phyloP scores from a whole-genome alignment of 148 eudicot genomes.

The Silene latifolia region DNA sequence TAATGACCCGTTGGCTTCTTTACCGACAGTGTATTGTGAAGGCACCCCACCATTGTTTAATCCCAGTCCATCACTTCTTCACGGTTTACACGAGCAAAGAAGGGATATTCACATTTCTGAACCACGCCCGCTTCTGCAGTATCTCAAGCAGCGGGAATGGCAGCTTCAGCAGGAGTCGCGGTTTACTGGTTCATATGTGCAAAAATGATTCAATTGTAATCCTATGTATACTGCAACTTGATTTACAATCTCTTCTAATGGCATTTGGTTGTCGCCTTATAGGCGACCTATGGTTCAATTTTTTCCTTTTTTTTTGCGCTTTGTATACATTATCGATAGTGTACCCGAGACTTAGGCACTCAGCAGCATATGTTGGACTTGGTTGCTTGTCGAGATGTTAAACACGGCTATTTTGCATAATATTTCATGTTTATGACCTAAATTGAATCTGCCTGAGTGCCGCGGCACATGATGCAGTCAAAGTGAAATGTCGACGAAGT shows the following conservation, averaged over 20 bases:
- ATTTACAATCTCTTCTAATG: neutral
- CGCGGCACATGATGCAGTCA: too few species aligned
- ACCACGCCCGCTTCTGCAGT: slow-evolving; percentile 55
- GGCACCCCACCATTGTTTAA: slow-evolving; percentile 33
- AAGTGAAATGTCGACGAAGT: too few species aligned
- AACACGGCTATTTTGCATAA: too few species aligned
- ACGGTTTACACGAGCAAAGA: slow-evolving; percentile 45
- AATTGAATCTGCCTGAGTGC: too few species aligned
- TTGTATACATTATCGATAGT: neutral
- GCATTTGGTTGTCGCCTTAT: neutral
- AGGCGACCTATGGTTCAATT: neutral
- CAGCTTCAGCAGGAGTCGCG: slow-evolving; percentile 55
- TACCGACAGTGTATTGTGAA: slow-evolving; percentile 38
- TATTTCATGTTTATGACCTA: too few species aligned
- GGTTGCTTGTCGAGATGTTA: too few species aligned
- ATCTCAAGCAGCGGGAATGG: slow-evolving; percentile 74
- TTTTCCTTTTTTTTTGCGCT: neutral
- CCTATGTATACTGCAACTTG: neutral
- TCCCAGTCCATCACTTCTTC: slow-evolving; percentile 39
- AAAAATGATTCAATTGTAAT: slow-evolving; percentile 34
- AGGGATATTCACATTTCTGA: slow-evolving; percentile 40
- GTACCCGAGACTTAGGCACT: too few species aligned
- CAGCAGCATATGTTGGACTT: too few species aligned
- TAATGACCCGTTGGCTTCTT: slow-evolving; percentile 30
- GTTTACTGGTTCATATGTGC: slow-evolving; percentile 55